Evolutionary conservation across 2,329 filamentous ascomycete species (phyloP).

Genomic region (Phoma sp.): DNA sequence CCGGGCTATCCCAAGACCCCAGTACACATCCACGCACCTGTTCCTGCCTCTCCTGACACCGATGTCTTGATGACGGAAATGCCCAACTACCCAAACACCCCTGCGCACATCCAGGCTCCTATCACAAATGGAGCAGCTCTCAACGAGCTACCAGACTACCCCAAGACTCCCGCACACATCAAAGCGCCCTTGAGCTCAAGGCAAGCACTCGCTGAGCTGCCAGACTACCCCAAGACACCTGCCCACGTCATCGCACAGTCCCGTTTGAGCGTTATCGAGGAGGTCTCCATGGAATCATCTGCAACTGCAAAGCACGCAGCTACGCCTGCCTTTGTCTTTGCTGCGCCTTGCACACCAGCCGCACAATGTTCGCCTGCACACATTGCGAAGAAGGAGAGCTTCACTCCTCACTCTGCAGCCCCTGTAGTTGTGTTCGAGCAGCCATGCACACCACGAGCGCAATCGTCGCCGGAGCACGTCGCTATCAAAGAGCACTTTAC

Average conservation of each 20-base stretch:
- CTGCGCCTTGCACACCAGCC: conserved; percentile 11
- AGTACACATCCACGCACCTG: conserved; percentile 22
- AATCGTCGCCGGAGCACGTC: conserved; percentile 13
- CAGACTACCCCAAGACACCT: conserved; percentile 20
- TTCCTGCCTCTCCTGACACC: conserved; percentile 1
- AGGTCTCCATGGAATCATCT: conserved; percentile 11
- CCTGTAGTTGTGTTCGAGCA: conserved; percentile 3
- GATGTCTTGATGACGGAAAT: conserved; percentile 22
- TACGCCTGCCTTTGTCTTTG: conserved; percentile 4
- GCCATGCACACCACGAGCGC: conserved; percentile 8
- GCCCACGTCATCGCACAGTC: conserved; percentile 11
- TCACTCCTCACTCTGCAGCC: conserved; percentile 1
- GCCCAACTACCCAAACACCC: conserved; percentile 18
- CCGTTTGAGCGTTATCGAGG: conserved; percentile 9
- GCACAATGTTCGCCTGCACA: conserved; percentile 14
- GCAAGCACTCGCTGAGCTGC: conserved; percentile 32
- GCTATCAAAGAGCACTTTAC: conserved; percentile 12
- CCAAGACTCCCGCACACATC: conserved; percentile 33
- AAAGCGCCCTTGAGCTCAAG: conserved; percentile 25
- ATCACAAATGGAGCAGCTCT: conserved; percentile 15
- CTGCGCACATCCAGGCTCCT: conserved; percentile 13
- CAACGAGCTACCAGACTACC: conserved; percentile 31
- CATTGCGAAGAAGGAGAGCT: conserved; percentile 11
- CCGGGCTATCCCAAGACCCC: conserved; percentile 32
- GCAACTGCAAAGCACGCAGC: background rate